Evolutionary conservation across 495 filamentous ascomycete genomes (phyloP), one percentile per base, ranked within the genome.

Genomic region (Trichoderma virens): DNA sequence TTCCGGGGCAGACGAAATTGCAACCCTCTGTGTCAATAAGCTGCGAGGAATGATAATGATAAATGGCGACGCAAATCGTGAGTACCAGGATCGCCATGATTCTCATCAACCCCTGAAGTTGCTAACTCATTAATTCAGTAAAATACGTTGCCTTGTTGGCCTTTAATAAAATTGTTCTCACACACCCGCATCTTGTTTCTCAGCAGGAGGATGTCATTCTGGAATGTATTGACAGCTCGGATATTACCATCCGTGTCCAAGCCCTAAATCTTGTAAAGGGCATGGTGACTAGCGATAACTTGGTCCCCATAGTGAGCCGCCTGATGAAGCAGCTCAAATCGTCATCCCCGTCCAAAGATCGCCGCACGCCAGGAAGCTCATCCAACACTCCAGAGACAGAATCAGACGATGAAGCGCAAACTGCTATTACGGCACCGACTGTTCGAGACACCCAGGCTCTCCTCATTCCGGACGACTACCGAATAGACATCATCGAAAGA

Each of bases 111-210:
- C 2, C 31, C 66, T 30, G n/a, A 0, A 14, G 2, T 20, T 64
- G 56, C 63, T 71, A 27, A 70, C 71, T 41, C 16, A 66, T 60
- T 13, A 8, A 30, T 30, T 27, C 67, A 96, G 91, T 98, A 59
- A 97, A 94, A 87, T 98, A 97, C 72, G 95, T 98, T 61, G 94
- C 95, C 6, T 80, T 98, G 34, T 83, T 98, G 39, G 94, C 95
- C 18, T 93, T 98, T 77, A 93, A 93, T 62, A 89, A 89, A 69
- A 96, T 98, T 67, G 93, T 96, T n/a, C 70, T 80, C 9, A 91
- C 92, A 5, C 92, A 98, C 70, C 88, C 94, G 0, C 84, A 87
- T 69, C 82, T 98, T 47, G 93, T 98, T 38, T 86, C 89, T 2
- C 80, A 90, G 72, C 94, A 98, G 69, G 91, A 95, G 75, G 92